Base-by-base conservation (phyloP, 1,284 basidiomycete genomes). In the Leccinum pallidistipes region DNA sequence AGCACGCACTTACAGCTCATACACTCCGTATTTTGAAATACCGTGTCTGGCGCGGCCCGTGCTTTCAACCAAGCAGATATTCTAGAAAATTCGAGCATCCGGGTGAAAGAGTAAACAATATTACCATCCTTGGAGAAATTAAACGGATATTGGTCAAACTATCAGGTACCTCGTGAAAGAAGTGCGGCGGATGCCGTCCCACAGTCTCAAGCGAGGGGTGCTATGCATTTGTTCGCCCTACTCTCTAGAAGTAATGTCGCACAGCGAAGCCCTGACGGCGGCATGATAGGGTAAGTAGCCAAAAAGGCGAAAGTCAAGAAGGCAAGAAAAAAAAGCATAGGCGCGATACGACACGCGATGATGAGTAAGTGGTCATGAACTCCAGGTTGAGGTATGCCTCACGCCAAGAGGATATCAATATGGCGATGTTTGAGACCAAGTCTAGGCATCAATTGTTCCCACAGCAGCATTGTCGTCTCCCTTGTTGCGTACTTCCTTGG, bases 401-500 rank as follows among this genome's bases (percentile, higher is more conserved):
- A 40, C 11, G 51, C 34, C 32, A 55, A 58, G 56, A 11, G 21
- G 49, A 34, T 31, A 56, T 55, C 34, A 56, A 16, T 43, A 58
- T 27, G 21, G 55, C 12, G 5, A 57, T n/a, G 50, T 12, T 40
- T 16, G 18, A 21, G 57, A 51, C 34, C 52, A 45, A 38, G 58
- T 21, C 63, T 68, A 72, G 55, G 60, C 52, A 0, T 60, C 54
- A 38, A 62, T 65, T 51, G 73, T 47, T 40, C 74, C 72, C 47
- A 58, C 62, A 21, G 56, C 56, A 38, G 54, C 47, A 16, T 64
- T 71, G n/a, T 78, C 77, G 32, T 77, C 78, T 27, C 69, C 71
- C 58, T 74, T 75, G 66, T 75, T 83, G 64, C 84, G 81, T 40
- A 80, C 71, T 65, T 83, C 81, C 76, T 94, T 94, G 55, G 92